Conservation (phyloP, 805 yeast genomes). For the Teunomyces barrocoloradensis region DNA sequence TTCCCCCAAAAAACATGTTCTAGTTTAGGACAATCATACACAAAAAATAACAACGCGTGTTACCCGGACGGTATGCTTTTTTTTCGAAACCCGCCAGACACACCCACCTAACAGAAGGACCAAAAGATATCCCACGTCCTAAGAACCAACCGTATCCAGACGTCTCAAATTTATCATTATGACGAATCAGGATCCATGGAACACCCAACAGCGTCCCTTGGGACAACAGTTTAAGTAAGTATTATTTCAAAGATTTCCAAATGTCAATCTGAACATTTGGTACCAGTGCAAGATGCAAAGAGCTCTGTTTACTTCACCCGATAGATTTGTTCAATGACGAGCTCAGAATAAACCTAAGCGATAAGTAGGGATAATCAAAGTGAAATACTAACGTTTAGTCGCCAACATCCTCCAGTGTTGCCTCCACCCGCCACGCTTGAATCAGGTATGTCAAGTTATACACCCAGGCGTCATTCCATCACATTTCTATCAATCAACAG, state of each 20-base stretch:
- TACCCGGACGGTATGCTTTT: slow-evolving; percentile 1
- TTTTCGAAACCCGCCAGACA: slow-evolving; percentile 5
- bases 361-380: not conserved
- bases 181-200: slow-evolving; percentile 39
- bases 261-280: not conserved
- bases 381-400: slow-evolving; percentile 29
- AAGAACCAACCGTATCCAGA: not conserved
- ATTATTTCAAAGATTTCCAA: not conserved
- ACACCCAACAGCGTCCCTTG: slow-evolving; percentile 40
- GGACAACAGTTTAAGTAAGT: slow-evolving; percentile 45
- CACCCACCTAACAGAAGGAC: slow-evolving; percentile 3
- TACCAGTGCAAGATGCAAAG: not conserved
- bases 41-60: not conserved
- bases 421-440: slow-evolving; percentile 60
- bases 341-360: not conserved
- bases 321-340: not conserved
- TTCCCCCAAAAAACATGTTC: not conserved
- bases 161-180: not conserved
- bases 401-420: slow-evolving; percentile 57
- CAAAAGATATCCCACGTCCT: not conserved
- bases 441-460: slow-evolving; percentile 37
- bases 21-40: not conserved
- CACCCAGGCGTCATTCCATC: not conserved
- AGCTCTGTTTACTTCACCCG: not conserved
- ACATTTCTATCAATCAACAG: not conserved